Evolutionary conservation across 2,329 filamentous ascomycete species (phyloP).

Genomic region (Fusarium sp.): DNA sequence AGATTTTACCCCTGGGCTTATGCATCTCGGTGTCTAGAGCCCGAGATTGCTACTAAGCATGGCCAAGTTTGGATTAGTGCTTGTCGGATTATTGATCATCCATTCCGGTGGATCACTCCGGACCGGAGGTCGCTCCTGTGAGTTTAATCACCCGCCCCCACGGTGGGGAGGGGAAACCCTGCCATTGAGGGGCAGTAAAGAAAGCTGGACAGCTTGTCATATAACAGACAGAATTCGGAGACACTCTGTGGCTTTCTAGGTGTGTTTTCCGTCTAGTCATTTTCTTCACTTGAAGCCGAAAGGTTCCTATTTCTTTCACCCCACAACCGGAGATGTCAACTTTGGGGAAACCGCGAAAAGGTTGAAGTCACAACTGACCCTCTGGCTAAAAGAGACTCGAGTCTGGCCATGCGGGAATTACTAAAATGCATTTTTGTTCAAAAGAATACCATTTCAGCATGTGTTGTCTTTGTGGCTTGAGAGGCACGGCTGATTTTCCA

Average conservation of each 20-base stretch:
- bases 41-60: neutral
- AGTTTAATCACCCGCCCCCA: conserved; percentile 24
- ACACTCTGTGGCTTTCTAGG: fast-evolving
- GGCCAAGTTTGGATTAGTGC: neutral
- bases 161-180: conserved; percentile 21
- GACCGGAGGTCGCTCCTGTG: conserved; percentile 6
- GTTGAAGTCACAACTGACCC: conserved; percentile 7
- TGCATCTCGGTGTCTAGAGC: neutral
- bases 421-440: neutral
- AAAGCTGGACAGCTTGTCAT: neutral
- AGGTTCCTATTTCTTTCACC: neutral
- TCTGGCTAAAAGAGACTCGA: conserved; percentile 3
- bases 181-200: conserved; percentile 2
- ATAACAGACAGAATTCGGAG: neutral
- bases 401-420: conserved; percentile 18
- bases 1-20: conserved; percentile 18
- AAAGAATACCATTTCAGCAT: conserved; percentile 11
- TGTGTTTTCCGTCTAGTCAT: neutral
- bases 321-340: neutral
- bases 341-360: conserved; percentile 28
- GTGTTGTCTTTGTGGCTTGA: neutral
- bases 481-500: conserved; percentile 15
- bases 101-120: neutral
- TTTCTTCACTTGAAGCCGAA: neutral
- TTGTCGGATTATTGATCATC: neutral